Conservation (phyloP, 352 stramenopile species). For the Blastocystis sp. region DNA sequence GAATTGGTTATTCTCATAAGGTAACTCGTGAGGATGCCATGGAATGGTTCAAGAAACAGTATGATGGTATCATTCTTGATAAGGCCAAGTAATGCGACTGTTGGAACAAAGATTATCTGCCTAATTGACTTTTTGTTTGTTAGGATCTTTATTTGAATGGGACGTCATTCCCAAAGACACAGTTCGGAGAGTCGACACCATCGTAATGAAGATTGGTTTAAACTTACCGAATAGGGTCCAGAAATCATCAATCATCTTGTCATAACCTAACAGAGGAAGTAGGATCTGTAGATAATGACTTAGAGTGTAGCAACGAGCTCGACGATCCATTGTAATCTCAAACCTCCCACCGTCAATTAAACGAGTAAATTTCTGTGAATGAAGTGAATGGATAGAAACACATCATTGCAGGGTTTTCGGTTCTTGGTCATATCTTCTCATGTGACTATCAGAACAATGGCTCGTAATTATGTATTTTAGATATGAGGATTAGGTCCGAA, state of each 20-base stretch:
- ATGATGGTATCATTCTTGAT: conserved; percentile 62
- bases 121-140: neutral
- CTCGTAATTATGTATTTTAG: neutral
- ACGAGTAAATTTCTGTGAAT: neutral
- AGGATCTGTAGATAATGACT: neutral
- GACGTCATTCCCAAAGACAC: too few species aligned
- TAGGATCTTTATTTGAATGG: neutral
- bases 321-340: conserved; percentile 24
- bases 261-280: conserved; percentile 7
- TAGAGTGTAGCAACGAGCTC: conserved; percentile 4
- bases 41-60: conserved; percentile 63
- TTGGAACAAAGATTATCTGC: neutral
- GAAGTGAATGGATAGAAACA: conserved; percentile 17
- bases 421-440: neutral
- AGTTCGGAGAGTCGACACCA: too few species aligned
- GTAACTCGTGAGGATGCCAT: conserved; percentile 48
- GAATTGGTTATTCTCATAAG: conserved; percentile 64
- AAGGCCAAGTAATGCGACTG: conserved; percentile 52
- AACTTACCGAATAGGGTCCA: too few species aligned
- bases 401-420: conserved; percentile 40
- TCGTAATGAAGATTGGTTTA: too few species aligned
- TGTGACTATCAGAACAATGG: neutral
- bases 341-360: conserved; percentile 35
- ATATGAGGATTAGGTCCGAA: neutral
- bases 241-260: too few species aligned